Base-by-base conservation (phyloP, 2,329 filamentous ascomycete species). In the Alternaria sp. region DNA sequence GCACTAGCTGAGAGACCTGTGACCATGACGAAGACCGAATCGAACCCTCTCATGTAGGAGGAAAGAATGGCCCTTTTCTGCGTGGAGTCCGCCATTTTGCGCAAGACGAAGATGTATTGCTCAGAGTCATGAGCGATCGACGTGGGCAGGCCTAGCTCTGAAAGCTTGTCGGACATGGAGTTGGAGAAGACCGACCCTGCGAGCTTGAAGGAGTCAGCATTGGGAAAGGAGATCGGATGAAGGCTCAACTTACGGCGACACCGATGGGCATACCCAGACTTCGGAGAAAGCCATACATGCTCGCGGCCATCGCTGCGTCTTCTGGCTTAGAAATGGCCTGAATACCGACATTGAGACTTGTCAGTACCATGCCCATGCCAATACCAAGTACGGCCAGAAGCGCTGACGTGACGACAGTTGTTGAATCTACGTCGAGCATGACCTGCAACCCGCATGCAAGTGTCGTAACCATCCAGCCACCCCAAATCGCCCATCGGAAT, bases 211-310 rank as follows among this genome's bases (percentile, higher is more conserved):
- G 12, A 21, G 51, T 69, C 44, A 69, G 60, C 32, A 21, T 44
- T 7, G 28, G 17, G 3, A 13, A 28, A 7, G n/a, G 12, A 21
- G 8, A 3, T 28, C 15, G n/a, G 11, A 9, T 5, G 15, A 52
- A 19, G 7, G 49, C 11, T 43, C 8, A 23, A 61, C 61, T 62
- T 67, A 75, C 63, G 30, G 81, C 80, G 6, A 85, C 76, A 10
- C 83, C 83, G 23, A 83, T 62, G 11, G 79, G 79, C 82, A 83
- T 83, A 2, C 84, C 83, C 59, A 84, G 75, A 6, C 77, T 80
- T 21, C 76, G 77, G 12, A 79, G 72, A 65, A 80, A 79, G 1
- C 71, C 75, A 63, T 79, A 82, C 80, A 79, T 81, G 30, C 71
- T 73, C 1, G 76, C 75, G 1, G 83, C 79, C 36, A 77, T 72